These are phyloP conservation scores for Mycena rebaudengoi DNA, from an alignment of 768 basidiomycete genomes.

Conservation along the genomic window DNA sequence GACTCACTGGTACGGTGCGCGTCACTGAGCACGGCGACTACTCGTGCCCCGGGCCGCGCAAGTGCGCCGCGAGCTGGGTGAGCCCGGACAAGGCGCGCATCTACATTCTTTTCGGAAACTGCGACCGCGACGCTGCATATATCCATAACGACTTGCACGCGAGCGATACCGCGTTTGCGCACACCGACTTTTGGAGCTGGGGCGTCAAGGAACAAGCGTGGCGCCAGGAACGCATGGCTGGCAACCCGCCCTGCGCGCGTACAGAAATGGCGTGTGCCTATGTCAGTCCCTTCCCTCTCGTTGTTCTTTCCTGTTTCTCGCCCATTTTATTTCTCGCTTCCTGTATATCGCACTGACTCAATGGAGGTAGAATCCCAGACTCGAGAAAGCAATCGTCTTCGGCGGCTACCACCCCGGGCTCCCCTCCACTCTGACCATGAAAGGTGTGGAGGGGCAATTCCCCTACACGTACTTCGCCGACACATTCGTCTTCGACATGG, in stretches of 20 bases:
- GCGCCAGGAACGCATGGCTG: slow-evolving; percentile 39
- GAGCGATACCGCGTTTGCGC: slow-evolving; percentile 11
- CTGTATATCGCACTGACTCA: neutral
- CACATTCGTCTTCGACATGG: slow-evolving; percentile 45
- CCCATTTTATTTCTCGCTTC: slow-evolving; percentile 6
- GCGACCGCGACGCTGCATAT: slow-evolving; percentile 41
- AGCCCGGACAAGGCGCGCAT: slow-evolving; percentile 38
- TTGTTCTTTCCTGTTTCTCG: too few relatives aligned
- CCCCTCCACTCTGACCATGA: slow-evolving; percentile 24
- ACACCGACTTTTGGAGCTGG: slow-evolving; percentile 45
- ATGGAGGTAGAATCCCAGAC: slow-evolving; percentile 7
- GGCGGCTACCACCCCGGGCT: slow-evolving; percentile 48
- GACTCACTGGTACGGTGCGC: slow-evolving; percentile 31
- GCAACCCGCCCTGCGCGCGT: slow-evolving; percentile 42
- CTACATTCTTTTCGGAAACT: slow-evolving; percentile 45
- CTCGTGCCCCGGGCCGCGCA: slow-evolving; percentile 42
- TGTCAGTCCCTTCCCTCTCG: too few relatives aligned
- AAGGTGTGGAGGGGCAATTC: slow-evolving; percentile 23
- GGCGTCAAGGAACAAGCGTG: slow-evolving; percentile 36
- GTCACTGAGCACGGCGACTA: slow-evolving; percentile 22
- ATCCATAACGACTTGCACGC: slow-evolving; percentile 35
- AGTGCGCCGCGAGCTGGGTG: slow-evolving; percentile 45
- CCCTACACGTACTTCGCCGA: slow-evolving; percentile 50
- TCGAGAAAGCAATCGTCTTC: slow-evolving; percentile 46
- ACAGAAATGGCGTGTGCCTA: slow-evolving; percentile 40